Evolutionary conservation across 441 rosid genomes (phyloP).

Genomic region (Gossypium schwendimanii): DNA sequence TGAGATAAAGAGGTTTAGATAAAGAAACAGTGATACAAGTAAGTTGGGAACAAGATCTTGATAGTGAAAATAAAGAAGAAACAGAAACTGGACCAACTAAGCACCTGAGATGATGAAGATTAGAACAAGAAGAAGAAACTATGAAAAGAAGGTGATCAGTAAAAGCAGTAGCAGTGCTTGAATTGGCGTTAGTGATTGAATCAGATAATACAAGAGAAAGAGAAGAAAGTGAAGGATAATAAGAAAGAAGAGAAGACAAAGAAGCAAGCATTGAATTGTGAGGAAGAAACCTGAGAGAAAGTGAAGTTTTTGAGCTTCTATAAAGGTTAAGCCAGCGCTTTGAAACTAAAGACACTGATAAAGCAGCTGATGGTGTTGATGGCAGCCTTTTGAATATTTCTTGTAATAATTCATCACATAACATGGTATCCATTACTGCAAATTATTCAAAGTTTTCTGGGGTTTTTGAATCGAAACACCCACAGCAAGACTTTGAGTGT

Average conservation of each 20-base stretch:
- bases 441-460: not conserved
- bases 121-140: conserved; percentile 41
- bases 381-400: conserved; percentile 59
- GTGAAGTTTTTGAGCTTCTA: conserved; percentile 53
- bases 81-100: conserved; percentile 45
- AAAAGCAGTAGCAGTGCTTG: conserved; percentile 15
- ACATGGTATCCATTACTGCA: conserved; percentile 40
- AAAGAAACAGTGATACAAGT: conserved; percentile 49
- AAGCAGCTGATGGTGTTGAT: conserved; percentile 29
- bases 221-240: conserved; percentile 54
- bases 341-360: conserved; percentile 63
- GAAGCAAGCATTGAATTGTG: conserved; percentile 27
- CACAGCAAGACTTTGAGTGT: not conserved
- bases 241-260: conserved; percentile 45
- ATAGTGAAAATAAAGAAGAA: conserved; percentile 41
- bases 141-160: conserved; percentile 33
- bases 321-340: conserved; percentile 82
- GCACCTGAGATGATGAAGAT: conserved; percentile 45
- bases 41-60: conserved; percentile 36
- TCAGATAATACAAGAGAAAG: conserved; percentile 37
- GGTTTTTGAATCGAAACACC: not conserved
- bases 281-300: conserved; percentile 42
- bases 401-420: conserved; percentile 70
- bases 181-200: conserved; percentile 5
- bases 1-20: conserved; percentile 40